Base-by-base conservation (phyloP, 2,329 filamentous ascomycete species). In the Chalaropsis thielavioides region DNA sequence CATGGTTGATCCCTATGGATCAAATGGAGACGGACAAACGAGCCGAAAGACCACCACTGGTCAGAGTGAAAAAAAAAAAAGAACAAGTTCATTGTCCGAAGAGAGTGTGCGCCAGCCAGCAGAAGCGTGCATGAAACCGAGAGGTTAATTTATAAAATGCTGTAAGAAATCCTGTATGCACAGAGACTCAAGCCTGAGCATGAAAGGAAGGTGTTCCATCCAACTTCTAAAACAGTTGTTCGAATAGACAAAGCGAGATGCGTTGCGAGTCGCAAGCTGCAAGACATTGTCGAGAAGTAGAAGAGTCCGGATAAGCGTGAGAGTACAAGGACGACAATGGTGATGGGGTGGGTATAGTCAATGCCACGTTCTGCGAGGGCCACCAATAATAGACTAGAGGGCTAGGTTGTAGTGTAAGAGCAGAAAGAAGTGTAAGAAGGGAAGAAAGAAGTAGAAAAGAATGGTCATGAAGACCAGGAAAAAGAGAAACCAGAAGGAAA, bases 31-130 rank as follows among this genome's bases (percentile, higher is more conserved):
- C 19, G 49, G 4, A 41, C 8, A 41, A 41, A 19, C 44, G 44
- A 46, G 2, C 17, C 11, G 22, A 46, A 46, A 19, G 19, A 17
- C 44, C 44, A 19, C 22, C 44, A 19, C n/a, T 46, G 22, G 44
- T 24, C n/a, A n/a, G n/a, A n/a, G n/a, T 54, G 3, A 54, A 13
- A 2, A 17, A 15, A 54, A 24, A 31, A 35, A 15, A 31, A 2
- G 60, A 64, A 67, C 69, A 60, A 54, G 40, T 65, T 60, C 41
- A 40, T 58, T 62, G 22, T 43, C n/a, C 31, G 13, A 27, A 54
- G 49, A 54, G 49, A 54, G 24, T 27, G 24, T 54, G 49, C 19
- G 10, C 49, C 49, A 13, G 49, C 22, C 49, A 54, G 49, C 49
- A 54, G 49, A 17, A 24, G 49, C 49, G 24, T 4, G 19, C 19